These are phyloP conservation scores for Alternaria panax DNA, from an alignment of 2,329 filamentous ascomycete genomes.

Conservation along the genomic window DNA sequence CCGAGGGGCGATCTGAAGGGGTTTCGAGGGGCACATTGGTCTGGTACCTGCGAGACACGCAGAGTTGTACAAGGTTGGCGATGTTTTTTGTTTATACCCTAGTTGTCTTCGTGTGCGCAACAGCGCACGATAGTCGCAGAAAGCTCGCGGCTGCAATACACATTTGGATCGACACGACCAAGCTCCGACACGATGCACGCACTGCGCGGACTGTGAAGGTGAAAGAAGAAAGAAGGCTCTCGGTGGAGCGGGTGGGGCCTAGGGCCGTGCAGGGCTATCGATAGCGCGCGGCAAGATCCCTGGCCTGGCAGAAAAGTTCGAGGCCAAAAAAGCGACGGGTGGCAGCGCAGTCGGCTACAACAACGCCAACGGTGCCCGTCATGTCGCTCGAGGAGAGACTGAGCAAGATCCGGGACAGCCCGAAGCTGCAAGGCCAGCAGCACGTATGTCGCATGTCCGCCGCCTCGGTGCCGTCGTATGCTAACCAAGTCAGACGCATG, in stretches of 20 bases:
- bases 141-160: slow-evolving; percentile 5
- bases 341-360: slow-evolving; percentile 11
- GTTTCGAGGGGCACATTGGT: slow-evolving; percentile 10
- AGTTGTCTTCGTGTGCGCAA: slow-evolving; percentile 7
- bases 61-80: slow-evolving; percentile 11
- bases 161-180: background rate
- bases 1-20: slow-evolving; percentile 1
- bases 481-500: slow-evolving; percentile 69
- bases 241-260: slow-evolving; percentile 9
- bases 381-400: slow-evolving; percentile 85
- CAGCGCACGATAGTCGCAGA: slow-evolving; percentile 7
- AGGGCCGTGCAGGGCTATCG: slow-evolving; percentile 22
- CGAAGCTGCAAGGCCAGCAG: slow-evolving; percentile 93
- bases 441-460: slow-evolving; percentile 66
- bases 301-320: slow-evolving; percentile 24
- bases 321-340: slow-evolving; percentile 18
- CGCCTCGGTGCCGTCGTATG: background rate
- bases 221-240: background rate
- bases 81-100: slow-evolving; percentile 24
- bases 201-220: background rate
- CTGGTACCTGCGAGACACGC: slow-evolving; percentile 5
- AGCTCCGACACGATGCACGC: background rate
- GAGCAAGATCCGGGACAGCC: slow-evolving; percentile 90
- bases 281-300: slow-evolving; percentile 21
- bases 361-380: slow-evolving; percentile 31